Base-by-base conservation (phyloP, 805 yeast species). In the Barnettozyma sucrosica region DNA sequence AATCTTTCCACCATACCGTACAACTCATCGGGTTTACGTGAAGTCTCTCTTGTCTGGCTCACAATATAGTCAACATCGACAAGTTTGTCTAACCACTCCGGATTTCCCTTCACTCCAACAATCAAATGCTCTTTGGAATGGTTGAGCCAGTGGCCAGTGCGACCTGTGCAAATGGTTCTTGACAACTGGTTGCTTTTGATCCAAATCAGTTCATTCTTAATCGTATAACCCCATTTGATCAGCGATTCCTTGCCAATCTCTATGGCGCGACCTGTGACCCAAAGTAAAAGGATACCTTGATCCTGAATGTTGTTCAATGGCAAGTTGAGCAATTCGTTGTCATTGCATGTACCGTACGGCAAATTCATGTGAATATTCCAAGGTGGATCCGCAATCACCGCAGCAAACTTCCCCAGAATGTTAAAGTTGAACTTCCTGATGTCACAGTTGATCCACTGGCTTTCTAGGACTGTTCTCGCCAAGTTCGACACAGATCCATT, bases 61-160 rank as follows among this genome's bases (percentile, higher is more conserved):
- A 89, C 92, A 38, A 90, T 72, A 7, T 84, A 67, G 59, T 90
- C 96, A 3, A 83, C 70, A 62, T 90, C 97, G 16, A 85, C 64
- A 26, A 77, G 72, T 45, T 72, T 68, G 48, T 76, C 77, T 24
- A 89, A 57, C 95, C 96, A 88, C 32, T 65, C 58, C 0, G 95
- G 89, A 36, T 77, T 62, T 0, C 97, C 97, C 58, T 90, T 90
- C 23, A 85, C 59, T 28, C 97, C 98, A 8, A 92, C 85, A 5
- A 90, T 66, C 39, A 89, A 69, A 62, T 90, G 97, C 64, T 90
- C 98, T 57, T 90, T 90, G 0, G 96, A 85, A 65, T 90, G 98
- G 61, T 90, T 90, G 45, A 90, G 71, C 98, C 98, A 90, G 63
- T 90, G 98, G 0, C 98, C 98, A 0, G 98, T 90, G 53, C 97